Evolutionary conservation across 1,284 basidiomycete species (phyloP).

Genomic region (Trametes sp.): DNA sequence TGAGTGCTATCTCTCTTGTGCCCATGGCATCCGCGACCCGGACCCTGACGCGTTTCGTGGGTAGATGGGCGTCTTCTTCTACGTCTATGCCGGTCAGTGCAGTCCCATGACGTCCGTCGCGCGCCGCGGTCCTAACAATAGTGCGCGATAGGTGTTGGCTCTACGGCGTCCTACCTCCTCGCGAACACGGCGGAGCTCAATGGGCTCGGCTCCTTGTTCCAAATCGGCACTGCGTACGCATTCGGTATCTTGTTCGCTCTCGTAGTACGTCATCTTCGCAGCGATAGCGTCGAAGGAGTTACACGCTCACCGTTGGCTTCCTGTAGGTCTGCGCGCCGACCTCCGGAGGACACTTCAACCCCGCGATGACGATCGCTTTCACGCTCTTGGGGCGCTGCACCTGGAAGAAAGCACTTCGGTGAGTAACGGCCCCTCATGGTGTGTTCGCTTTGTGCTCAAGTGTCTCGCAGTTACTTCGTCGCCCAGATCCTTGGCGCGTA

Average conservation of each 20-base stretch:
- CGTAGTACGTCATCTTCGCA: constrained; percentile 29
- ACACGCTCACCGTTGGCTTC: not conserved
- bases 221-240: constrained; percentile 67
- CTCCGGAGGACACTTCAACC: constrained; percentile 72
- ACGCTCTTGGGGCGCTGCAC: constrained; percentile 66
- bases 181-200: constrained; percentile 51
- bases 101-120: not conserved
- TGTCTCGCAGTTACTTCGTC: constrained; percentile 59
- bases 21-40: constrained; percentile 31
- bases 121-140: not conserved
- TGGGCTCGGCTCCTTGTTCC: constrained; percentile 59
- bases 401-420: constrained; percentile 58
- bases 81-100: constrained; percentile 59
- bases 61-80: constrained; percentile 51
- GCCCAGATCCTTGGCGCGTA: constrained; percentile 70
- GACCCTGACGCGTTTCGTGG: constrained; percentile 35
- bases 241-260: constrained; percentile 69
- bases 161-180: constrained; percentile 59
- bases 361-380: constrained; percentile 62
- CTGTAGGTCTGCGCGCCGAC: constrained; percentile 53
- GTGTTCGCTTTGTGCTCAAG: constrained; percentile 5
- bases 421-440: constrained; percentile 15
- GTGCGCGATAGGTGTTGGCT: constrained; percentile 57
- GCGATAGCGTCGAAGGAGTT: not conserved
- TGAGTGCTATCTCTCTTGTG: constrained; percentile 39